A percentile compares a stretch with the other conserved stretches of the same genome.
phyloP scores from a whole-genome alignment of 208 protist species.

The Leishmania turanica region DNA sequence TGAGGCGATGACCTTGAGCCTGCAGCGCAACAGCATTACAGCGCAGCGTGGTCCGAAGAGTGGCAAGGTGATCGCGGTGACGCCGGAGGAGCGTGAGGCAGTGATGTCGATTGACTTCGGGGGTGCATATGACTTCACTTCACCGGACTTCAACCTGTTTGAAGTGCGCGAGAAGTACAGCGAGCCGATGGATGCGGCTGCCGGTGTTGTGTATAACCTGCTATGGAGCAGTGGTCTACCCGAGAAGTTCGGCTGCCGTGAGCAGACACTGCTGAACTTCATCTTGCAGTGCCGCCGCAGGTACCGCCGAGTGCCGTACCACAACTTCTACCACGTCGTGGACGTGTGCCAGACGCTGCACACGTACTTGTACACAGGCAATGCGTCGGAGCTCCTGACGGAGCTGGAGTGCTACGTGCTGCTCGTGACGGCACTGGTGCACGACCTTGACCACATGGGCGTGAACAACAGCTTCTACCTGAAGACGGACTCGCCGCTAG shows the following conservation, averaged over 20 bases:
- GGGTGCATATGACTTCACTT: slow-evolving; percentile 56
- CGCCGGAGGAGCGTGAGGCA: slow-evolving; percentile 40
- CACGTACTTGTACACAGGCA: slow-evolving; percentile 66
- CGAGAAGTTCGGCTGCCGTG: slow-evolving; percentile 75
- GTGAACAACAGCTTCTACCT: slow-evolving; percentile 93
- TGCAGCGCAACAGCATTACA: slow-evolving; percentile 30
- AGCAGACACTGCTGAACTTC: slow-evolving; percentile 78
- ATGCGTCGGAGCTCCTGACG: slow-evolving; percentile 55
- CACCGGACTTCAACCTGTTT: slow-evolving; percentile 72
- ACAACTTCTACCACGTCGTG: slow-evolving; percentile 90
- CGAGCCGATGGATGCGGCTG: slow-evolving; percentile 55
- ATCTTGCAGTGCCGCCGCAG: slow-evolving; percentile 79
- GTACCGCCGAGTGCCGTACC: slow-evolving; percentile 86
- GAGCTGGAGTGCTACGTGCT: slow-evolving; percentile 85
- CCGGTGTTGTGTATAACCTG: slow-evolving; percentile 51
- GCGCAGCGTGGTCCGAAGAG: slow-evolving; percentile 1
- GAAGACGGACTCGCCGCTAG: slow-evolving; percentile 86
- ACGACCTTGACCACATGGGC: slow-evolving; percentile 91
- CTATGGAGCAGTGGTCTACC: slow-evolving; percentile 63
- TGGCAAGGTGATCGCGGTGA: slow-evolving; percentile 38
- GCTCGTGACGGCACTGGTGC: slow-evolving; percentile 75
- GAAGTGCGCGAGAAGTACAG: slow-evolving; percentile 46
- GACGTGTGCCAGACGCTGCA: slow-evolving; percentile 83
- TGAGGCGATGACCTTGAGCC: slow-evolving; percentile 76
- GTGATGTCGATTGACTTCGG: slow-evolving; percentile 42